phyloP scores from a whole-genome alignment of 1,284 basidiomycete genomes.

The Microstroma glucosiphilum region DNA sequence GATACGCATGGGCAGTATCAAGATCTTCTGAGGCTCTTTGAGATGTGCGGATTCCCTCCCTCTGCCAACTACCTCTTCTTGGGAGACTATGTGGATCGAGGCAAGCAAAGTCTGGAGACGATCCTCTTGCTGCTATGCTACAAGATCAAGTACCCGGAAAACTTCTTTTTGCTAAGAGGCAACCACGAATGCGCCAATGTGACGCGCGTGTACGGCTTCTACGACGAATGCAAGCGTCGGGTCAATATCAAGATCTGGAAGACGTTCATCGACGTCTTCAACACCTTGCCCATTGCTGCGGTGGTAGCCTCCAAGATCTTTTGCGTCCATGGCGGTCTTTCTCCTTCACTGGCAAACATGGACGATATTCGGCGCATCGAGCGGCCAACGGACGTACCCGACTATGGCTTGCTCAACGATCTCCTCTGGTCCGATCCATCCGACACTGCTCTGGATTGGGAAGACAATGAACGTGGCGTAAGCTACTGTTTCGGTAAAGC shows the following conservation, averaged over 20 bases:
- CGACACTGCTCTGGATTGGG: constrained; percentile 96
- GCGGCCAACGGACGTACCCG: constrained; percentile 97
- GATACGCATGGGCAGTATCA: constrained; percentile 95
- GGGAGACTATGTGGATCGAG: constrained; percentile 90
- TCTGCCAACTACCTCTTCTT: constrained; percentile 95
- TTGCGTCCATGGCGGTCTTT: constrained; percentile 96
- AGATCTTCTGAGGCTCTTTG: constrained; percentile 84
- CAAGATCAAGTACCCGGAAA: constrained; percentile 98
- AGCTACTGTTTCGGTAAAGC: constrained; percentile 98
- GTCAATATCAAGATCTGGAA: constrained; percentile 99
- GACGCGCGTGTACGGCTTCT: constrained; percentile 72
- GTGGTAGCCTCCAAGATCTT: constrained; percentile 99
- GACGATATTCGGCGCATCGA: constrained; percentile 98
- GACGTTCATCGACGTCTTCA: constrained; percentile 99
- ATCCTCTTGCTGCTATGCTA: constrained; percentile 79
- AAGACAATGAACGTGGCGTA: constrained; percentile 99
- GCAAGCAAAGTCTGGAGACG: constrained; percentile 88
- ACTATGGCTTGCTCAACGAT: constrained; percentile 95
- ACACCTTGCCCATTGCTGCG: constrained; percentile 94
- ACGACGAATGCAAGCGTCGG: constrained; percentile 94
- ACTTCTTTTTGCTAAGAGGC: constrained; percentile 89
- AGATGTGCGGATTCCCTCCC: constrained; percentile 90
- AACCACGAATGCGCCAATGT: constrained; percentile 84
- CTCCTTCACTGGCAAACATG: constrained; percentile 95
- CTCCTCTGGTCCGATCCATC: constrained; percentile 97